A percentile compares a stretch with the other conserved stretches of the same genome.
phyloP scores from a whole-genome alignment of 257 asterid species.

The Scutellaria barbata region DNA sequence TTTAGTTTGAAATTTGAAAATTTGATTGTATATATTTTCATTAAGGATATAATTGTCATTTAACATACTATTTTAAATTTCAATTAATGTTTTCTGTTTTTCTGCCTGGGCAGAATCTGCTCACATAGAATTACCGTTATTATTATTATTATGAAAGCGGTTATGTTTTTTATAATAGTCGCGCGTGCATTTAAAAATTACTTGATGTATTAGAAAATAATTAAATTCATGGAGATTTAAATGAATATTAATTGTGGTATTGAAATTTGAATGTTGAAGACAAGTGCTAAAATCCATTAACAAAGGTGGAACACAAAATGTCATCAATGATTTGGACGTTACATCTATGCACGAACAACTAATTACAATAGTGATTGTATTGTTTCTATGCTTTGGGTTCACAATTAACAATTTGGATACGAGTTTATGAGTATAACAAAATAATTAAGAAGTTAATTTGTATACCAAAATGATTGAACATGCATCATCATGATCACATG shows the following conservation, averaged over 20 bases:
- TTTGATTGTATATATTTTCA: too few species aligned
- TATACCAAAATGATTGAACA: neutral
- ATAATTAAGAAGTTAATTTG: neutral
- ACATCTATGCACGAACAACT: neutral
- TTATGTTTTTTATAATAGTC: too few species aligned
- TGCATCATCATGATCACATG: conserved; percentile 44
- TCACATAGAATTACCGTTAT: too few species aligned
- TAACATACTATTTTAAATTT: too few species aligned
- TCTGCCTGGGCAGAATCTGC: too few species aligned
- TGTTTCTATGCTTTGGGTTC: neutral
- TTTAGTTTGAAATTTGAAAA: too few species aligned
- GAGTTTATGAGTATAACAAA: neutral
- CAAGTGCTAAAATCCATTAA: neutral
- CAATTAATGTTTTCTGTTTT: too few species aligned
- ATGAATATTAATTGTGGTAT: neutral
- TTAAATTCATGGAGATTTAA: too few species aligned
- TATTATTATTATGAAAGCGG: too few species aligned
- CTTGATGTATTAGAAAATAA: too few species aligned
- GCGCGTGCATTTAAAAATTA: too few species aligned
- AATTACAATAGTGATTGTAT: neutral
- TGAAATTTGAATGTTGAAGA: neutral
- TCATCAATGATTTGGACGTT: conserved; percentile 8
- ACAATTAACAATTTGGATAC: neutral
- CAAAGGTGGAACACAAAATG: neutral
- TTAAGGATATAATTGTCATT: too few species aligned